phyloP scores from a whole-genome alignment of 441 rosid species.

The Eruca vesicaria region DNA sequence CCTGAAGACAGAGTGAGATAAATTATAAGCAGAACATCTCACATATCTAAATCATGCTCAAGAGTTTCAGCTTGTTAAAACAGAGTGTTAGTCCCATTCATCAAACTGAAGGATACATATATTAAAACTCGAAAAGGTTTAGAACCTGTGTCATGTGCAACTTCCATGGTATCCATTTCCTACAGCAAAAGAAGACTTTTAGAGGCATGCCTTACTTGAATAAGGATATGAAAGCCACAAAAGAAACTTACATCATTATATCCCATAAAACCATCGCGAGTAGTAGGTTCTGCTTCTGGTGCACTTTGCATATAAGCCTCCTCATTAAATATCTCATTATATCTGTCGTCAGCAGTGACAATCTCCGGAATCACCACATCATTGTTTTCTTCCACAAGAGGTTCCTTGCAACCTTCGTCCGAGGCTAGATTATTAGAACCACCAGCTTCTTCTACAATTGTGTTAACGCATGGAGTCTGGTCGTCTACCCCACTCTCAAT shows the following conservation, averaged over 20 bases:
- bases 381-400: constrained; percentile 39
- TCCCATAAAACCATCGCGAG: constrained; percentile 35
- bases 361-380: constrained; percentile 38
- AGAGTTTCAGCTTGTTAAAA: not conserved
- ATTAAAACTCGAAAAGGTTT: constrained; percentile 4
- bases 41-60: constrained; percentile 12
- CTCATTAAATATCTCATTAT: constrained; percentile 37
- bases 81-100: constrained; percentile 6
- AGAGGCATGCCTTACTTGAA: constrained; percentile 18
- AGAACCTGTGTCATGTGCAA: constrained; percentile 83
- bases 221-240: constrained; percentile 12
- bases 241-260: constrained; percentile 54
- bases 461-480: constrained; percentile 32
- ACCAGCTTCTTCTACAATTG: constrained; percentile 34
- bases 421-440: constrained; percentile 31
- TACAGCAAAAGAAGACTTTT: constrained; percentile 39
- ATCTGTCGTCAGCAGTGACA: constrained; percentile 39
- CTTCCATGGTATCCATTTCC: constrained; percentile 55
- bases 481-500: constrained; percentile 37
- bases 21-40: constrained; percentile 20
- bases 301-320: constrained; percentile 42
- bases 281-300: constrained; percentile 42
- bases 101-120: constrained; percentile 7
- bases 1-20: constrained; percentile 44
- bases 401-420: constrained; percentile 41